Conservation (phyloP, 306 rosid species). For the Cicer pinnatifidum region DNA sequence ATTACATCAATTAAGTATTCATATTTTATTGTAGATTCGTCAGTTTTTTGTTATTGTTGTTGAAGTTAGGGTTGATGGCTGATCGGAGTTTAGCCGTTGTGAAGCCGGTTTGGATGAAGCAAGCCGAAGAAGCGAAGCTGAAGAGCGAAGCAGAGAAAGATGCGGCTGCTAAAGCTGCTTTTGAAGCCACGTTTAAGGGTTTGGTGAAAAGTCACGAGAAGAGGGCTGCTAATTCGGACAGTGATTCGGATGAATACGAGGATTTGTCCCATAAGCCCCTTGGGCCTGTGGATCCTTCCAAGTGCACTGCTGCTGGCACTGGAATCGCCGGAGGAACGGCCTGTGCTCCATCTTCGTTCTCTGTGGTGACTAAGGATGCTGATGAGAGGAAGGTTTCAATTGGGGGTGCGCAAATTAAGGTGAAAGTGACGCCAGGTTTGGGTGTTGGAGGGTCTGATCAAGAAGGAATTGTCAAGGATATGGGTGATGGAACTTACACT, state of each 20-base stretch:
- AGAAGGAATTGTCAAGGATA: constrained; percentile 93
- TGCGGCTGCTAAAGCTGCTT: constrained; percentile 96
- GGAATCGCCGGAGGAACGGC: constrained; percentile 96
- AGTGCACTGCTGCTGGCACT: constrained; percentile 84
- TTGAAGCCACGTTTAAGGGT: constrained; percentile 91
- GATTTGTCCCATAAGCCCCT: constrained; percentile 76
- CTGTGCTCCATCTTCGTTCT: constrained; percentile 76
- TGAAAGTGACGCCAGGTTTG: constrained; percentile 77
- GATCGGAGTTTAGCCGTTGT: constrained; percentile 71
- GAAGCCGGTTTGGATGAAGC: constrained; percentile 97
- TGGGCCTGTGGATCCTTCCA: constrained; percentile 86
- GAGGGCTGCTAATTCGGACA: constrained; percentile 67
- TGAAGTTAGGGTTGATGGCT: constrained; percentile 64
- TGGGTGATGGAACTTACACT: constrained; percentile 91
- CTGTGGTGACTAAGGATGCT: constrained; percentile 78
- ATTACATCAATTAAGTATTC: constrained; percentile 11
- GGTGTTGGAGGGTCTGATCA: constrained; percentile 97
- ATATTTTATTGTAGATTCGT: not conserved
- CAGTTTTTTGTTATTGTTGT: not conserved
- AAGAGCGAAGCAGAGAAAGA: constrained; percentile 94
- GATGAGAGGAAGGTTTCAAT: constrained; percentile 80
- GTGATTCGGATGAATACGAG: constrained; percentile 87
- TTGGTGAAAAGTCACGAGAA: constrained; percentile 64
- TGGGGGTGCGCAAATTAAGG: constrained; percentile 80
- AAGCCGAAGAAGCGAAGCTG: constrained; percentile 91